A percentile compares a stretch with the other conserved stretches of the same genome.
These are phyloP conservation scores for Fraxinus ornus DNA, from an alignment of 305 asterid species.

Conservation along the genomic window DNA sequence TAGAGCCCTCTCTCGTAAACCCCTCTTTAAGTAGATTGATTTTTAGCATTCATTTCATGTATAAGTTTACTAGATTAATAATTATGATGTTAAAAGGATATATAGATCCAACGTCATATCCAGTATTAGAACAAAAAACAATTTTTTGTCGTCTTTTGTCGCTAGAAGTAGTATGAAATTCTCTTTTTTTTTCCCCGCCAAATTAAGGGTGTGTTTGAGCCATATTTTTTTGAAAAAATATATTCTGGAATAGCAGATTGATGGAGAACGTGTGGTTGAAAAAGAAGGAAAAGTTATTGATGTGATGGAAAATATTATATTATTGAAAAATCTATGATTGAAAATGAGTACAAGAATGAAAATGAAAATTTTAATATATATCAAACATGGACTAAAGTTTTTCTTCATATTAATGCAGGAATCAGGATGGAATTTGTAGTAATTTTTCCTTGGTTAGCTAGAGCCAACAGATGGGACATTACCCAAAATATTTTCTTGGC, in stretches of 20 bases:
- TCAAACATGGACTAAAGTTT: too few species aligned
- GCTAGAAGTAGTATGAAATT: background rate
- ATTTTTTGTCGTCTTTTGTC: background rate
- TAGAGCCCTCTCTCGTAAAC: background rate
- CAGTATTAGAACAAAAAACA: too few species aligned
- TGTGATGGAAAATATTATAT: too few species aligned
- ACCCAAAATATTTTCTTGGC: slow-evolving; percentile 29
- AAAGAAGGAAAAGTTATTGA: too few species aligned
- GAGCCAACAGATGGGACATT: slow-evolving; percentile 36
- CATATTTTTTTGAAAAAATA: too few species aligned
- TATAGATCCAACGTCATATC: background rate
- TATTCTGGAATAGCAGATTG: too few species aligned
- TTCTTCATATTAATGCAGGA: slow-evolving; percentile 24
- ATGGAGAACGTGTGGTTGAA: too few species aligned
- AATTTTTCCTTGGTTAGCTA: slow-evolving; percentile 29
- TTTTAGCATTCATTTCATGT: background rate
- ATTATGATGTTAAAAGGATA: too few species aligned
- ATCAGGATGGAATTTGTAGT: slow-evolving; percentile 27
- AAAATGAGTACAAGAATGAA: too few species aligned
- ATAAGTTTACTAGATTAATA: background rate
- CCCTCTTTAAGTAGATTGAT: background rate
- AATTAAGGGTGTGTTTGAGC: too few species aligned
- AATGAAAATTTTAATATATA: too few species aligned
- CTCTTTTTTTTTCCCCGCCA: background rate
- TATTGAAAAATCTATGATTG: too few species aligned